These are phyloP conservation scores for Peronospora tabacina DNA, from an alignment of 352 stramenopile genomes.

Conservation along the genomic window DNA sequence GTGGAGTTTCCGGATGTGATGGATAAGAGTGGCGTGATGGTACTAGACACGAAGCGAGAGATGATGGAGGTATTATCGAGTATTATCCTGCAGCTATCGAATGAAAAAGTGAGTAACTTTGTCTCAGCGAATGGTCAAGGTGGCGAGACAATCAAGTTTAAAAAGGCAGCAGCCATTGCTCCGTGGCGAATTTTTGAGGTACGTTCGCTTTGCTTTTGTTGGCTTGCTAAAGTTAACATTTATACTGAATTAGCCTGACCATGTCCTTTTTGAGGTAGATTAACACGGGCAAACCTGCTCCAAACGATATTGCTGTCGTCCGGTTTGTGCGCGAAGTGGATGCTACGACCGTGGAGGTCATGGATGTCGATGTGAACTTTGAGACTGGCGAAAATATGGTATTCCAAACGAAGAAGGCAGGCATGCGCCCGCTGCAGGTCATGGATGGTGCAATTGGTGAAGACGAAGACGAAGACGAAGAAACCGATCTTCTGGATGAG, in stretches of 20 bases:
- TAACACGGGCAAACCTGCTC: conserved; percentile 63
- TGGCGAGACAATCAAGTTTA: conserved; percentile 46
- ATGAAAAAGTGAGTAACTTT: conserved; percentile 63
- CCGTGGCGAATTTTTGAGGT: conserved; percentile 84
- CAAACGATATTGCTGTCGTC: conserved; percentile 82
- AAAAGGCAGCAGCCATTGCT: conserved; percentile 48
- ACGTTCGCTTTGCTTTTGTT: conserved; percentile 9
- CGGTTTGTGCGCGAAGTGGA: conserved; percentile 71
- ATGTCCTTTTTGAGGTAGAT: conserved; percentile 32
- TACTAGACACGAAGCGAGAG: conserved; percentile 51
- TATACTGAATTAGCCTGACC: conserved; percentile 4
- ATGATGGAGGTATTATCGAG: conserved; percentile 63
- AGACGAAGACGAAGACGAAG: conserved; percentile 72
- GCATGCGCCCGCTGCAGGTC: conserved; percentile 65
- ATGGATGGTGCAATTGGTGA: conserved; percentile 75
- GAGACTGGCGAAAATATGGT: conserved; percentile 81
- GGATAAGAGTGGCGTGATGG: conserved; percentile 38
- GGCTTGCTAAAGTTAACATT: conserved; percentile 5
- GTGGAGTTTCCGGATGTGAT: conserved; percentile 80
- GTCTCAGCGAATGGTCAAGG: conserved; percentile 40
- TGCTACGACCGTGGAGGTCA: conserved; percentile 67
- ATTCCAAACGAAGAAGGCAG: conserved; percentile 54
- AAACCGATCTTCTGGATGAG: conserved; percentile 65
- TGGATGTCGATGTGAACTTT: conserved; percentile 85
- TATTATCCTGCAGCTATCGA: conserved; percentile 74